phyloP scores from a whole-genome alignment of 2,329 filamentous ascomycete genomes.

The Annulohypoxylon truncatum region DNA sequence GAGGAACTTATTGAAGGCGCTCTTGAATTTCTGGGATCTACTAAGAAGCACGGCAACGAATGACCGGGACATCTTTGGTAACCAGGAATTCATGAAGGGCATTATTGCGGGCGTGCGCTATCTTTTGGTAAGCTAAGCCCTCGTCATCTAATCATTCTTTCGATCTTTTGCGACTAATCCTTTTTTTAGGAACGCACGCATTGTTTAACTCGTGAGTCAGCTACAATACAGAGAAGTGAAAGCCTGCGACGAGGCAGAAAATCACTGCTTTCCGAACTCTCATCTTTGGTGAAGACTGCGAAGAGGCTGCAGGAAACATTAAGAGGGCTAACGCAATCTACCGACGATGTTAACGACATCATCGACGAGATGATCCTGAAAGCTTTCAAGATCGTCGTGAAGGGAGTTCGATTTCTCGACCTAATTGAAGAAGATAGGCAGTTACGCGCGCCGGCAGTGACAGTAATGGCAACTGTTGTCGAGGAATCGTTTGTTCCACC shows the following conservation, averaged over 20 bases:
- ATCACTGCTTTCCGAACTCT: constrained; percentile 87
- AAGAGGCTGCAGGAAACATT: constrained; percentile 85
- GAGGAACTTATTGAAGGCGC: constrained; percentile 82
- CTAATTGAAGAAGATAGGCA: constrained; percentile 76
- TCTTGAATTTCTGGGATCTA: constrained; percentile 93
- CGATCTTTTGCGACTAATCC: constrained; percentile 17
- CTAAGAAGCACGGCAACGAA: constrained; percentile 81
- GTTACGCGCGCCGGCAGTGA: constrained; percentile 62
- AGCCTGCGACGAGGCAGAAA: constrained; percentile 84
- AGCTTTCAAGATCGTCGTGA: constrained; percentile 92
- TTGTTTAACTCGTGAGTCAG: constrained; percentile 85
- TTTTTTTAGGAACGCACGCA: constrained; percentile 79
- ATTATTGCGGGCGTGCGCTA: constrained; percentile 93
- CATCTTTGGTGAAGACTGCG: constrained; percentile 86
- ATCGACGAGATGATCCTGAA: constrained; percentile 94
- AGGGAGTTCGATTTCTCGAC: constrained; percentile 90
- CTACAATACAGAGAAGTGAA: constrained; percentile 79
- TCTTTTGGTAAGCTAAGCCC: constrained; percentile 75
- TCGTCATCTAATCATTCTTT: background rate
- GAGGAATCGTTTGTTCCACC: constrained; percentile 70
- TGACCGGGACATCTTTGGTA: constrained; percentile 82
- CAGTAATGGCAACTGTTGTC: constrained; percentile 69
- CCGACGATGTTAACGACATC: constrained; percentile 75
- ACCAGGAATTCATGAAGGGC: constrained; percentile 93
- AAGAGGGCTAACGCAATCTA: constrained; percentile 58